Conservation (phyloP, 2,329 filamentous ascomycete genomes). For the Nannizziopsis arthrosporioides region DNA sequence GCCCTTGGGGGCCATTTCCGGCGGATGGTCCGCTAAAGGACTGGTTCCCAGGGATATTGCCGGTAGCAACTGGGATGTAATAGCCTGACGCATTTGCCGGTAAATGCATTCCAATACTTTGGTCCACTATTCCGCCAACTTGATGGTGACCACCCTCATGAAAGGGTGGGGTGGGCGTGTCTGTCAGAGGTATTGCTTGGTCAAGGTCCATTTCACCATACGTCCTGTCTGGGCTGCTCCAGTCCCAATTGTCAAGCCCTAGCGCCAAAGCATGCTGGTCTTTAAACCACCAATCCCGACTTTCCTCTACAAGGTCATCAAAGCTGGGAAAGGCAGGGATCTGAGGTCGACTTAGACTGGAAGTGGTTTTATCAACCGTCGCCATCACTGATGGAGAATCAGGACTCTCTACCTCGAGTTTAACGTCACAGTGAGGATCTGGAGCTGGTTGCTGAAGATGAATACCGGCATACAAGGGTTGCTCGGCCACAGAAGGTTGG, state of each 20-base stretch:
- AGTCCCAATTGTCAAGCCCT: conserved; percentile 47
- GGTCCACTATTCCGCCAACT: background rate
- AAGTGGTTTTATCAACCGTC: background rate
- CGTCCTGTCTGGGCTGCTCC: conserved; percentile 4
- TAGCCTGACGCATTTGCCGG: background rate
- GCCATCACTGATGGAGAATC: conserved; percentile 1
- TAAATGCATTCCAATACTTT: background rate
- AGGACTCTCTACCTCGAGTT: background rate
- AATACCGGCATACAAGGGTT: too few species aligned
- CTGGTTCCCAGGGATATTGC: background rate
- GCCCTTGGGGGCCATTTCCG: background rate
- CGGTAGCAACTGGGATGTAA: background rate
- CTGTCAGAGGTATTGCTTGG: conserved; percentile 1
- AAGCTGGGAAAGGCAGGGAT: conserved; percentile 42
- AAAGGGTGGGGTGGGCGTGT: background rate
- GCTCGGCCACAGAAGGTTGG: background rate
- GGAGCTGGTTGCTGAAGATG: background rate
- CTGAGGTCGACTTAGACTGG: conserved; percentile 7
- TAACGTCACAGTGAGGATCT: background rate
- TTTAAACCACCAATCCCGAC: conserved; percentile 53
- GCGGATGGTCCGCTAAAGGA: background rate
- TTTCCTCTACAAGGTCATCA: conserved; percentile 50
- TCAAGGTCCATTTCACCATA: conserved; percentile 5
- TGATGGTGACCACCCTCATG: background rate
- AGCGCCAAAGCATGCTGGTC: conserved; percentile 51